phyloP scores from a whole-genome alignment of 768 basidiomycete species.

The Royoungia palumana region DNA sequence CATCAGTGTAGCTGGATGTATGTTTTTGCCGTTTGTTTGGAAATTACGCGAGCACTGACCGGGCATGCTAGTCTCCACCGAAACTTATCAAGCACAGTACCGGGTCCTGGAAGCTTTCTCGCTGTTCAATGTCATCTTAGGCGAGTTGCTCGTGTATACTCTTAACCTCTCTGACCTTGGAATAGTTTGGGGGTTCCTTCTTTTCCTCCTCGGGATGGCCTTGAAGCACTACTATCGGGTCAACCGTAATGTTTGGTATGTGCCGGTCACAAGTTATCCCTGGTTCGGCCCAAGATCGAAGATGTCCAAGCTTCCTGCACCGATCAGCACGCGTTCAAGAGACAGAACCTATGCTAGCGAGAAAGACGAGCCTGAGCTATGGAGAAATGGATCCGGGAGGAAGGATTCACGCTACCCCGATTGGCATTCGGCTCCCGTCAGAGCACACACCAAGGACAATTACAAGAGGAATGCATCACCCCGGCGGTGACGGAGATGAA shows the following conservation, averaged over 20 bases:
- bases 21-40: conserved; percentile 29
- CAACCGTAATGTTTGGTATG: conserved; percentile 58
- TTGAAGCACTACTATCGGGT: conserved; percentile 43
- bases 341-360: conserved; percentile 29
- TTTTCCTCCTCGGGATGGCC: conserved; percentile 43
- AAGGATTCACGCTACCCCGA: conserved; percentile 20
- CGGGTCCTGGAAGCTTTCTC: conserved; percentile 79
- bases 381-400: conserved; percentile 18
- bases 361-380: conserved; percentile 26
- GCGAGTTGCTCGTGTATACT: conserved; percentile 38
- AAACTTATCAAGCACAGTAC: conserved; percentile 88
- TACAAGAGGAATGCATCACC: conserved; percentile 41
- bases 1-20: conserved; percentile 64
- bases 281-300: conserved; percentile 55
- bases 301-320: conserved; percentile 41
- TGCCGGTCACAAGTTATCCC: conserved; percentile 65
- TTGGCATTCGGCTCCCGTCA: conserved; percentile 21
- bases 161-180: conserved; percentile 8
- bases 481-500: conserved; percentile 38
- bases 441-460: conserved; percentile 34
- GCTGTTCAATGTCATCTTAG: conserved; percentile 68
- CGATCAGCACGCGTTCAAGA: conserved; percentile 37
- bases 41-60: background rate
- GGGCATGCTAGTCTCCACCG: conserved; percentile 61
- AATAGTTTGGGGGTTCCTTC: conserved; percentile 48